Conservation (phyloP, 768 basidiomycete species). For the Naganishia vaughanmartiniae region DNA sequence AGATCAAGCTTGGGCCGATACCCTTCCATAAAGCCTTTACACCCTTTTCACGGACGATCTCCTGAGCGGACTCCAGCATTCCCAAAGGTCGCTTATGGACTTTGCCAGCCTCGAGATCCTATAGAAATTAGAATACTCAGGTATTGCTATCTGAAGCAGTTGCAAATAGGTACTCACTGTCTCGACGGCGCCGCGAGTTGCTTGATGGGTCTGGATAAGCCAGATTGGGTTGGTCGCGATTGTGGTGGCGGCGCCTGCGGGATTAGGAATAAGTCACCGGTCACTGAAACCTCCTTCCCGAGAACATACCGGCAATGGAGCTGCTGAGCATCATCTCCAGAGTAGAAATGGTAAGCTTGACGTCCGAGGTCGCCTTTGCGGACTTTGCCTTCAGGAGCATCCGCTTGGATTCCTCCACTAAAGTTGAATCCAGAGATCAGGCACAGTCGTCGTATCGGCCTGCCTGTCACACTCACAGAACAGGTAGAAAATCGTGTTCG, state of each 20-base stretch:
- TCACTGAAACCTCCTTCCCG: background rate
- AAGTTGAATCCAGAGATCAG: background rate
- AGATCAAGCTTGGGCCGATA: conserved; percentile 83
- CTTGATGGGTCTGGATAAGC: conserved; percentile 91
- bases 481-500: conserved; percentile 84
- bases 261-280: background rate
- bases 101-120: conserved; percentile 23
- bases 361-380: conserved; percentile 22
- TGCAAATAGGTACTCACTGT: conserved; percentile 23
- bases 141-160: background rate
- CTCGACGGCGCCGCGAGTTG: conserved; percentile 46
- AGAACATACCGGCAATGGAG: conserved; percentile 69
- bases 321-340: conserved; percentile 86
- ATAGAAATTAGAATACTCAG: background rate
- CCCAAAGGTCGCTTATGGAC: conserved; percentile 21
- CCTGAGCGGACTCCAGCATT: conserved; percentile 31
- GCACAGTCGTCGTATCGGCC: no score
- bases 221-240: conserved; percentile 91
- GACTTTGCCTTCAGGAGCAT: conserved; percentile 41
- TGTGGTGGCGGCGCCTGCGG: conserved; percentile 77
- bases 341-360: conserved; percentile 62
- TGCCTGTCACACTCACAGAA: conserved; percentile 41
- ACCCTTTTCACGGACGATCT: conserved; percentile 34
- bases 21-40: conserved; percentile 81
- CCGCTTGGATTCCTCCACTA: conserved; percentile 52